Conservation (phyloP, 2,329 filamentous ascomycete genomes). For the Fusarium neocosmosporiellum region DNA sequence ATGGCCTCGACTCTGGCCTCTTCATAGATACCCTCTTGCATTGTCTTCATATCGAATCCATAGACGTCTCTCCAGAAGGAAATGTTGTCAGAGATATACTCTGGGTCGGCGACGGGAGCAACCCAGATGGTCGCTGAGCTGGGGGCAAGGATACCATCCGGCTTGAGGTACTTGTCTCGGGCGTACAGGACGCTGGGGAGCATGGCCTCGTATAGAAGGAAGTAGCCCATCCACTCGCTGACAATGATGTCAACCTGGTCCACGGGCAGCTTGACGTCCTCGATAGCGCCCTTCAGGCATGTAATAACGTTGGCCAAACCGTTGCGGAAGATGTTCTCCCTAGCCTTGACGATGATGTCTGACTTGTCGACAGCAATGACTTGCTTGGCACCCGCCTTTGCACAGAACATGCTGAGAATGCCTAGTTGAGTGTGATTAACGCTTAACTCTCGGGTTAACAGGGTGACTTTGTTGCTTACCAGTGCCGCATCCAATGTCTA, state of each 20-base stretch:
- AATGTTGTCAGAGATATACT: constrained; percentile 81
- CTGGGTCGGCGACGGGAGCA: constrained; percentile 81
- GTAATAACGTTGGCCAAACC: constrained; percentile 79
- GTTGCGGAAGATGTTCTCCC: constrained; percentile 86
- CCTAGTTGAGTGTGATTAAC: constrained; percentile 55
- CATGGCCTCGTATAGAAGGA: constrained; percentile 94
- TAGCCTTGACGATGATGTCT: constrained; percentile 87
- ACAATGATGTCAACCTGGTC: constrained; percentile 92
- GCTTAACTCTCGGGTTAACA: constrained; percentile 4
- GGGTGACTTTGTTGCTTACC: constrained; percentile 51
- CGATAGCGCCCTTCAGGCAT: constrained; percentile 85
- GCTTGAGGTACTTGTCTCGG: constrained; percentile 84
- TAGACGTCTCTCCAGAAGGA: constrained; percentile 93
- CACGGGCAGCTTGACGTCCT: constrained; percentile 84
- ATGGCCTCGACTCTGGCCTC: constrained; percentile 84
- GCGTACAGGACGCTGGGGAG: constrained; percentile 91
- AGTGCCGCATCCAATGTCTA: constrained; percentile 90
- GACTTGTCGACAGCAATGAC: constrained; percentile 95
- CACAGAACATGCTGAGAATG: constrained; percentile 95
- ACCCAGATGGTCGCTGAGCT: constrained; percentile 86
- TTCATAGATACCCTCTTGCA: constrained; percentile 84
- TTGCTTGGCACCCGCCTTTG: constrained; percentile 84
- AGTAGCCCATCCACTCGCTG: constrained; percentile 98
- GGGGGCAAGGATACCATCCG: constrained; percentile 85
- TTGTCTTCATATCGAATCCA: constrained; percentile 92